These are phyloP conservation scores for Artomyces pyxidatus DNA, from an alignment of 768 basidiomycete species.

Conservation along the genomic window DNA sequence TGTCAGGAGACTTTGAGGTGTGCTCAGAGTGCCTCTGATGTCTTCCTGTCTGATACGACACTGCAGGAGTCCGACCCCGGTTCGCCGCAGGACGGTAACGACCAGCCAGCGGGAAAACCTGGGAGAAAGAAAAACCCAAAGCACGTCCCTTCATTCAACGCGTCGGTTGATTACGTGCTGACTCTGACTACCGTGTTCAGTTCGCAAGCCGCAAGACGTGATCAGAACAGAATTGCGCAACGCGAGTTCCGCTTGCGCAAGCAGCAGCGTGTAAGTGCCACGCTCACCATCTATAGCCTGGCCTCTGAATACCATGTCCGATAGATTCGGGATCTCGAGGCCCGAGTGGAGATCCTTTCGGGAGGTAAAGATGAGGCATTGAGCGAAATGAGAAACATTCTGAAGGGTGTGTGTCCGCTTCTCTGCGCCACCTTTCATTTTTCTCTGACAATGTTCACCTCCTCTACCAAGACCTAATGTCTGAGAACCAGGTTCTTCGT, in stretches of 20 bases:
- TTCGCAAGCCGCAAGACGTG: constrained; percentile 81
- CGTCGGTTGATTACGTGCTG: constrained; percentile 23
- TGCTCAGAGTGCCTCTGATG: constrained; percentile 6
- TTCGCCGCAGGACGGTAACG: constrained; percentile 29
- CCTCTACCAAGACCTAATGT: constrained; percentile 60
- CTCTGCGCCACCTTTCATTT: neutral
- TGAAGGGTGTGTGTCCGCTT: constrained; percentile 46
- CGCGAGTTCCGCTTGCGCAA: constrained; percentile 89
- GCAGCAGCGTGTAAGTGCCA: constrained; percentile 61
- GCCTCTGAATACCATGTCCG: too few relatives aligned
- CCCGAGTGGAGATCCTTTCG: constrained; percentile 89
- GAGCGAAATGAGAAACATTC: constrained; percentile 71
- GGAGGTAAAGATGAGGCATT: constrained; percentile 87
- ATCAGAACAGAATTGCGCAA: constrained; percentile 90
- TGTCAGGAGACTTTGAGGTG: constrained; percentile 55
- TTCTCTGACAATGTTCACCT: constrained; percentile 2
- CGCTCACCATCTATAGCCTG: neutral
- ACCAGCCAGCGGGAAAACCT: constrained; percentile 38
- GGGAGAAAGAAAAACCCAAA: constrained; percentile 89
- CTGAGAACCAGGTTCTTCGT: constrained; percentile 81
- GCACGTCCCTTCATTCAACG: constrained; percentile 31
- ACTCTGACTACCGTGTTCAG: constrained; percentile 29
- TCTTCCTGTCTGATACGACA: constrained; percentile 3
- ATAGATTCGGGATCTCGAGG: constrained; percentile 92
- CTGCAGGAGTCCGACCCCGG: constrained; percentile 61